phyloP scores from a whole-genome alignment of 331 rosid species.

The Pyracantha coccinea region DNA sequence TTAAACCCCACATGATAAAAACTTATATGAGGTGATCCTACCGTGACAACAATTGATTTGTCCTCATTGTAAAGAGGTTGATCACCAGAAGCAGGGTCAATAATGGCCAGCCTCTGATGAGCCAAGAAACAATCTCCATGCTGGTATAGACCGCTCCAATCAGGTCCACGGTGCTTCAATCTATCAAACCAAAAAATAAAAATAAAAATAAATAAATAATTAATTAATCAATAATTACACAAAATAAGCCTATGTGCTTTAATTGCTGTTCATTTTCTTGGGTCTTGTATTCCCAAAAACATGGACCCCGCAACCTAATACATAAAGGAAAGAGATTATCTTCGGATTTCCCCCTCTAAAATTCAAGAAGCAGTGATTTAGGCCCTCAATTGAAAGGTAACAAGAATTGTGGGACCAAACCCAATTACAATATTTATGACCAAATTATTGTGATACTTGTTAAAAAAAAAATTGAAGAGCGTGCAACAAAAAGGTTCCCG shows the following conservation, averaged over 20 bases:
- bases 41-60: constrained; percentile 72
- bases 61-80: constrained; percentile 93
- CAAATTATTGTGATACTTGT: not conserved
- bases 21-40: not conserved
- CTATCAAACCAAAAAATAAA: constrained; percentile 15
- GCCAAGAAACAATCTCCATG: constrained; percentile 68
- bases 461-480: not conserved
- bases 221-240: too few relatives aligned
- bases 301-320: not conserved
- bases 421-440: too few relatives aligned
- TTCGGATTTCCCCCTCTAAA: too few relatives aligned
- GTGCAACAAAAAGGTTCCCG: too few relatives aligned
- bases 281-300: not conserved
- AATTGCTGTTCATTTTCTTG: not conserved
- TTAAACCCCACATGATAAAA: not conserved
- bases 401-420: not conserved
- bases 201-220: too few relatives aligned
- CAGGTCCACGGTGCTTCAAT: constrained; percentile 97
- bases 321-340: too few relatives aligned
- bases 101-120: constrained; percentile 87
- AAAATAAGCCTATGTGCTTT: not conserved
- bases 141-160: constrained; percentile 95
- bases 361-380: too few relatives aligned
- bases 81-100: constrained; percentile 98
- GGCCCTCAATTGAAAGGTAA: too few relatives aligned